Percentiles rank a stretch among this genome's conserved stretches.
phyloP scores from a whole-genome alignment of 345 rosid species.

The Lepidium didymum region DNA sequence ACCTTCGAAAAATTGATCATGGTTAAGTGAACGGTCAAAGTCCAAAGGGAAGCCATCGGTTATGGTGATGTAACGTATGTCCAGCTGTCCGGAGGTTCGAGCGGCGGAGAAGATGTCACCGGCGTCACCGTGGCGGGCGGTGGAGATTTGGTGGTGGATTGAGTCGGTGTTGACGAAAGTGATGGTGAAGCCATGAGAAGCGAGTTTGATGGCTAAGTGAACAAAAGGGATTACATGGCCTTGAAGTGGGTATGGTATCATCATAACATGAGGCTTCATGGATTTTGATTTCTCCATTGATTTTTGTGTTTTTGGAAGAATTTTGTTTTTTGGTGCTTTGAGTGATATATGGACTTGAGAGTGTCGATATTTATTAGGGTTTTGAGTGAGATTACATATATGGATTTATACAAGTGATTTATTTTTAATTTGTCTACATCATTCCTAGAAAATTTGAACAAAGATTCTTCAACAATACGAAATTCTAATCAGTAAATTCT shows the following conservation, averaged over 20 bases:
- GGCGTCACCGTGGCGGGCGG: constrained; percentile 10
- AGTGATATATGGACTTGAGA: background rate
- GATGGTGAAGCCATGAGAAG: constrained; percentile 59
- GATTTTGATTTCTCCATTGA: constrained; percentile 13
- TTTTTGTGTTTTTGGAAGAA: background rate
- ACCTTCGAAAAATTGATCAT: constrained; percentile 49
- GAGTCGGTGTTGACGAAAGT: constrained; percentile 62
- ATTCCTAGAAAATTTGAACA: background rate
- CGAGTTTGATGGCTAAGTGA: constrained; percentile 56
- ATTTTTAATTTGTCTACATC: background rate
- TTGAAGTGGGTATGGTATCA: constrained; percentile 56
- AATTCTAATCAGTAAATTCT: background rate
- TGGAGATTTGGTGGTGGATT: constrained; percentile 46
- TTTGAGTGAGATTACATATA: background rate
- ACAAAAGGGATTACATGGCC: constrained; percentile 57
- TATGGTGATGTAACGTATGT: constrained; percentile 46
- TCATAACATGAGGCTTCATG: constrained; percentile 39
- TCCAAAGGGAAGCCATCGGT: constrained; percentile 50
- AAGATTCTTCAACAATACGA: background rate
- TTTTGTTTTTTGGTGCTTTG: background rate
- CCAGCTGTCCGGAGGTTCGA: constrained; percentile 28
- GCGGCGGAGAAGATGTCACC: constrained; percentile 37
- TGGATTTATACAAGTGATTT: background rate
- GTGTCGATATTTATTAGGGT: background rate
- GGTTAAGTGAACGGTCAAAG: constrained; percentile 56